Base-by-base conservation (phyloP, 2,329 filamentous ascomycete genomes). In the Helminthosporium solani region DNA sequence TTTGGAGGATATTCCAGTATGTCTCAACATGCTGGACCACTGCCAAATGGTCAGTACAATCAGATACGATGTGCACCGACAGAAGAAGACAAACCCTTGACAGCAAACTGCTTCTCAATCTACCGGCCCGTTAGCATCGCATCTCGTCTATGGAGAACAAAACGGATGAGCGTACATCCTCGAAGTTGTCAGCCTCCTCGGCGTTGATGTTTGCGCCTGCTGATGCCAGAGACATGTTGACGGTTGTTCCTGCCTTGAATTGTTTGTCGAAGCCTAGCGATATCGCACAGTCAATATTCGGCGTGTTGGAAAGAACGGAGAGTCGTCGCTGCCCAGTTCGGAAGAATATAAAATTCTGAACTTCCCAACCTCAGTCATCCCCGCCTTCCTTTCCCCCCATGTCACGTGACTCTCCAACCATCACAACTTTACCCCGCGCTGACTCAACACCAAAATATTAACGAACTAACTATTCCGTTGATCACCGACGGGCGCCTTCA, bases 21-120 rank as follows among this genome's bases (percentile, higher is more conserved):
- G 92, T 96, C 66, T 89, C 83, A 81, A 99, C 89, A 73, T 99
- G 94, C 73, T 96, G 88, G 30, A 97, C 94, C 41, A 87, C 91
- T 79, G 56, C 20, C 47, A 31, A n/a, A 6, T 8, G 9, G 28
- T 31, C 64, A 53, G 8, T 21, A 35, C 5, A 38, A 2, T 60
- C 48, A 67, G 56, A 46, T 14, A 16, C n/a, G 1, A 16, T 5
- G 49, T 18, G 60, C 6, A 12, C n/a, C 7, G n/a, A 35, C 27
- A 25, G 21, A 7, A 14, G n/a, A 8, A 20, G 9, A 8, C 42
- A n/a, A 64, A 90, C 88, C 87, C 79, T 97, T 97, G 63, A 99
- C 94, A 23, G 94, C 94, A 66, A 99, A 99, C 73, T 97, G 94
- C 80, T 96, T 96, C 81, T 99, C 94, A 70, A 99, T 96, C 88